Conservation (phyloP, 1,284 basidiomycete species). For the Trichosporon inkin region DNA sequence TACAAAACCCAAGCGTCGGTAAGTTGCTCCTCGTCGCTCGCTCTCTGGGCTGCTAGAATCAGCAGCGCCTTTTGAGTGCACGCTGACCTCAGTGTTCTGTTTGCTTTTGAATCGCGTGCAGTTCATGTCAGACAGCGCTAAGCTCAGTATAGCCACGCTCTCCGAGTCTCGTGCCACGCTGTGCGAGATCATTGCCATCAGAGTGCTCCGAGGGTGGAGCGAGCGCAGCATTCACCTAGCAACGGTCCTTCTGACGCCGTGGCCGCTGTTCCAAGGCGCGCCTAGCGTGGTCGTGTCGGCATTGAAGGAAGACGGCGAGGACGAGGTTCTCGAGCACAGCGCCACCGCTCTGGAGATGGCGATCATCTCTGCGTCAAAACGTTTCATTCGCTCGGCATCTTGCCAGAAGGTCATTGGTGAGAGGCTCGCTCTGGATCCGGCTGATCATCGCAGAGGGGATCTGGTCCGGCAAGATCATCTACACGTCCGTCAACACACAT, state of each 20-base stretch:
- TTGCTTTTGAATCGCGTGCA: conserved; percentile 82
- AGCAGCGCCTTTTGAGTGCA: too few species aligned
- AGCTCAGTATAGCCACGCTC: conserved; percentile 56
- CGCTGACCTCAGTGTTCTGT: conserved; percentile 63
- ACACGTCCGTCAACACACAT: conserved; percentile 77
- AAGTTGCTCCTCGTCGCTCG: conserved; percentile 12
- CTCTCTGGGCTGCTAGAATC: too few species aligned
- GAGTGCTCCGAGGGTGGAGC: conserved; percentile 71
- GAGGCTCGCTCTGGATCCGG: conserved; percentile 9
- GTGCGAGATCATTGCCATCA: conserved; percentile 84
- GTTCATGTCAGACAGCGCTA: conserved; percentile 67
- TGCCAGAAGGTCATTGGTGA: conserved; percentile 77
- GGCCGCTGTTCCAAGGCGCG: conserved; percentile 82
- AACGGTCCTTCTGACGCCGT: conserved; percentile 74
- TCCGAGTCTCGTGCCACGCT: conserved; percentile 71
- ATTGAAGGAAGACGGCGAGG: conserved; percentile 63
- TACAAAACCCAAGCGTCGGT: conserved; percentile 48
- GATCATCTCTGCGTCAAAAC: conserved; percentile 74
- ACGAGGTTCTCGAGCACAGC: conserved; percentile 66
- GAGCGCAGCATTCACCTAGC: conserved; percentile 72
- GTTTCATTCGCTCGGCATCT: conserved; percentile 78
- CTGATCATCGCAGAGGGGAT: conserved; percentile 49
- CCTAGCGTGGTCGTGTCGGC: conserved; percentile 60
- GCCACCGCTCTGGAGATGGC: conserved; percentile 90
- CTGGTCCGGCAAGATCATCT: conserved; percentile 72